Evolutionary conservation across 1,139 yeast genomes (phyloP).

Genomic region (Arxiozyma heterogenica): DNA sequence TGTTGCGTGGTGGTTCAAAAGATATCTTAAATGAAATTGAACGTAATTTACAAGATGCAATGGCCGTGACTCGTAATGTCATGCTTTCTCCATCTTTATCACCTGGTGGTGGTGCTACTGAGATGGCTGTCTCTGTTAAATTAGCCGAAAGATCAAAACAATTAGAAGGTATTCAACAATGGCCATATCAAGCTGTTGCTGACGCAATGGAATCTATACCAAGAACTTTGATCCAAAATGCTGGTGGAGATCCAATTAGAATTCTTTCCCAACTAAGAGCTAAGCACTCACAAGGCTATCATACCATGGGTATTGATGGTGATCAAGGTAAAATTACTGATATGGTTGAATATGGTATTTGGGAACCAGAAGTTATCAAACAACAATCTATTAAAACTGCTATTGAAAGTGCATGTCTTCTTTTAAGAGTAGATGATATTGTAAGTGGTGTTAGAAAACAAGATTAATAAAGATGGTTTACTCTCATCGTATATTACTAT

Average conservation of each 20-base stretch:
- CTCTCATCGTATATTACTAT: not conserved
- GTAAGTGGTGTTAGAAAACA: constrained; percentile 83
- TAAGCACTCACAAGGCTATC: constrained; percentile 83
- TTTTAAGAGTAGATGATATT: constrained; percentile 92
- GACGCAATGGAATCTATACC: constrained; percentile 98
- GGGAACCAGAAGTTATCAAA: constrained; percentile 99
- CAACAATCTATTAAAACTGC: constrained; percentile 96
- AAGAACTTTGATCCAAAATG: constrained; percentile 90
- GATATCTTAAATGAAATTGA: constrained; percentile 94
- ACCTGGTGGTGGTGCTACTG: constrained; percentile 99
- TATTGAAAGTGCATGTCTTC: constrained; percentile 89
- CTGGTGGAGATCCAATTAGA: constrained; percentile 95
- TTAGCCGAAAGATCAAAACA: constrained; percentile 85
- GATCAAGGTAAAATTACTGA: constrained; percentile 89
- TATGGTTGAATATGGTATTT: constrained; percentile 90
- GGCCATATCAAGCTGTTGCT: constrained; percentile 98
- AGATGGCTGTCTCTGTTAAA: constrained; percentile 92
- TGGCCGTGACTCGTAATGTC: constrained; percentile 96
- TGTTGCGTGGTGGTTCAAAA: constrained; percentile 93
- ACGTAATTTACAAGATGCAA: constrained; percentile 95
- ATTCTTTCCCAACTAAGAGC: constrained; percentile 87
- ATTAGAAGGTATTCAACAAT: constrained; percentile 91
- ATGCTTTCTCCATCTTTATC: constrained; percentile 88
- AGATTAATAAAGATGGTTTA: constrained; percentile 14
- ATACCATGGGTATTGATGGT: constrained; percentile 89